phyloP scores from a whole-genome alignment of 2,329 filamentous ascomycete species.

The Chrysoporthe cubensis region DNA sequence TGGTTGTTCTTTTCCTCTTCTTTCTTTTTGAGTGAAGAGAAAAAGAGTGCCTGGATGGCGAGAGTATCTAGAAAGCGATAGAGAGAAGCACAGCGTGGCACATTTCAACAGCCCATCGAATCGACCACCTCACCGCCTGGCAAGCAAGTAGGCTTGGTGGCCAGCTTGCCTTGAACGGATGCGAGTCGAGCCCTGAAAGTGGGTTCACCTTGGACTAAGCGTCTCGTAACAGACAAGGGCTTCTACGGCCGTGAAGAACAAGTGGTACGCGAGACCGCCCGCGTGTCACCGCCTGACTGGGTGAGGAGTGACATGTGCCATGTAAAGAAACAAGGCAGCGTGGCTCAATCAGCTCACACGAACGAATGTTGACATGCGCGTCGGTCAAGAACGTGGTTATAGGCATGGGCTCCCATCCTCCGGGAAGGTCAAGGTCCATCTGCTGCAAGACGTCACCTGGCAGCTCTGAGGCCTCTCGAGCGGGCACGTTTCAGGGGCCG shows the following conservation, averaged over 20 bases:
- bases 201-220: background rate
- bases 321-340: background rate
- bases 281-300: constrained; percentile 14
- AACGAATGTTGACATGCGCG: background rate
- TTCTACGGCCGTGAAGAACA: background rate
- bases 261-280: background rate
- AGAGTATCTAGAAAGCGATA: background rate
- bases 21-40: no score
- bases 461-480: background rate
- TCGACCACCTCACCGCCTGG: constrained; percentile 2
- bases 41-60: background rate
- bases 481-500: constrained; percentile 7
- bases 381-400: background rate
- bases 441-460: background rate
- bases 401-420: background rate
- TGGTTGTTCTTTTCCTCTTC: background rate
- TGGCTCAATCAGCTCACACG: background rate
- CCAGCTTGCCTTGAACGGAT: background rate
- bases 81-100: background rate
- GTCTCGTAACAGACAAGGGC: constrained; percentile 18
- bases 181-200: constrained; percentile 10
- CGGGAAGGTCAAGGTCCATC: background rate
- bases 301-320: background rate
- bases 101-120: background rate
- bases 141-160: background rate